phyloP scores from a whole-genome alignment of 2,329 filamentous ascomycete genomes.

The Stemphylium beticola region DNA sequence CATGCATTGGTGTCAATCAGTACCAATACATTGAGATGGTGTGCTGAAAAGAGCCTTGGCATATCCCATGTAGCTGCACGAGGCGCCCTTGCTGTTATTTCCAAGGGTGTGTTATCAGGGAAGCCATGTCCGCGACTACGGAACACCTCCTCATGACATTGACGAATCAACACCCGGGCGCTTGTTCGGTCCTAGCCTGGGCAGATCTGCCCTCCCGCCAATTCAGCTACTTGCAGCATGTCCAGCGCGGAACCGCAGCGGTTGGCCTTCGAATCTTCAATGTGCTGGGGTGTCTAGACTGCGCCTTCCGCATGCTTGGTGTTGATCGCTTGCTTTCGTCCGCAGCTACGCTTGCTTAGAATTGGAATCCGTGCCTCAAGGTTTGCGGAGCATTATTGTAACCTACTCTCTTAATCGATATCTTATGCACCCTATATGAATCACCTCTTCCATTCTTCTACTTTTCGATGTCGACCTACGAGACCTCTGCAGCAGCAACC shows the following conservation, averaged over 20 bases:
- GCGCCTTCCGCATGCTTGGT: slow-evolving; percentile 19
- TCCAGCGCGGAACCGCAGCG: slow-evolving; percentile 33
- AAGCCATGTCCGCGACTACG: slow-evolving; percentile 21
- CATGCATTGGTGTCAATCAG: not conserved
- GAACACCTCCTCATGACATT: slow-evolving; percentile 16
- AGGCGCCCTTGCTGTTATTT: slow-evolving; percentile 3
- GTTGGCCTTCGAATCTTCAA: slow-evolving; percentile 20
- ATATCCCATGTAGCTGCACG: not conserved
- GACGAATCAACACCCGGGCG: slow-evolving; percentile 11
- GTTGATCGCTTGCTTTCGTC: slow-evolving; percentile 35
- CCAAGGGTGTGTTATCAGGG: slow-evolving; percentile 1
- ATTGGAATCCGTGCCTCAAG: slow-evolving; percentile 19
- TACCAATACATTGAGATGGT: not conserved
- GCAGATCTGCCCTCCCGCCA: slow-evolving; percentile 20
- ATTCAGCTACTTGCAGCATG: slow-evolving; percentile 19
- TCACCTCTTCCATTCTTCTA: slow-evolving; percentile 9
- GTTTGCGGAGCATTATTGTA: slow-evolving; percentile 17
- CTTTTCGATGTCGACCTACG: slow-evolving; percentile 17
- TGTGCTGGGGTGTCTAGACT: slow-evolving; percentile 15
- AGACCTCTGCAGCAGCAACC: slow-evolving; percentile 10
- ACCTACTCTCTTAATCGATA: slow-evolving; percentile 9
- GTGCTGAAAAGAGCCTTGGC: not conserved
- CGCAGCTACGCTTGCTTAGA: slow-evolving; percentile 25
- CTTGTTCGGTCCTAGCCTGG: slow-evolving; percentile 13
- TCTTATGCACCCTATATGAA: slow-evolving; percentile 9